These are phyloP conservation scores for Cystobasidiopsis lactophilus DNA, from an alignment of 768 basidiomycete species.

Conservation along the genomic window DNA sequence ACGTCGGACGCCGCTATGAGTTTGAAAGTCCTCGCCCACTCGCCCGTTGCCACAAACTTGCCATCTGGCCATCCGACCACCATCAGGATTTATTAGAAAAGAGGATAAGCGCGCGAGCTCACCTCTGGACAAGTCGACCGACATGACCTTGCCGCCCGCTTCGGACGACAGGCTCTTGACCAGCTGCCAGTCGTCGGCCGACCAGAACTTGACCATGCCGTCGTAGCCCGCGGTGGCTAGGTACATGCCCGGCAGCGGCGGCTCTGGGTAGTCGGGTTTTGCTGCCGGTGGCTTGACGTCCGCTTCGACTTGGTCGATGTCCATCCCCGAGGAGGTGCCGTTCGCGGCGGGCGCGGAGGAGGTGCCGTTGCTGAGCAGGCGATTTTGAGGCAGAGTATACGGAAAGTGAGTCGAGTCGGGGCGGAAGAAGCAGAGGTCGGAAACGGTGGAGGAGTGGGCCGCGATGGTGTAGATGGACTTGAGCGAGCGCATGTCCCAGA, in stretches of 20 bases:
- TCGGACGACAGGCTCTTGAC: constrained; percentile 73
- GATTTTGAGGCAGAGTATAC: constrained; percentile 1
- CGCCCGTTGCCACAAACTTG: constrained; percentile 12
- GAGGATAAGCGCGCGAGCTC: background rate
- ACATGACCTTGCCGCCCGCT: constrained; percentile 88
- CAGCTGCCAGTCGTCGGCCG: constrained; percentile 92
- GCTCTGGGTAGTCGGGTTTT: constrained; percentile 35
- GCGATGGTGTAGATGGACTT: constrained; percentile 90
- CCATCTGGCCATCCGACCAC: constrained; percentile 5
- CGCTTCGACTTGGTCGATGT: constrained; percentile 3
- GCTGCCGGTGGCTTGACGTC: constrained; percentile 17
- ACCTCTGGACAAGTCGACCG: constrained; percentile 62
- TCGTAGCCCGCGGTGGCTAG: constrained; percentile 88
- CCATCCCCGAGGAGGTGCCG: background rate
- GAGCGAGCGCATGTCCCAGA: constrained; percentile 92
- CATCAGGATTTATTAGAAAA: background rate
- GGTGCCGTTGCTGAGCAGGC: constrained; percentile 13
- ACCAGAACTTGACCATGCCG: constrained; percentile 86
- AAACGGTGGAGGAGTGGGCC: constrained; percentile 81
- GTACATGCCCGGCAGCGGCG: constrained; percentile 69
- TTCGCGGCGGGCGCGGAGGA: constrained; percentile 16
- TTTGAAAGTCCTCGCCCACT: constrained; percentile 14
- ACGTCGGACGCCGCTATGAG: constrained; percentile 7
- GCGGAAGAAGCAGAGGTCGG: constrained; percentile 86
- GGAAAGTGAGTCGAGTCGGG: constrained; percentile 12